Base-by-base conservation (phyloP, 1,284 basidiomycete species). In the Xerocomus alliaceus region DNA sequence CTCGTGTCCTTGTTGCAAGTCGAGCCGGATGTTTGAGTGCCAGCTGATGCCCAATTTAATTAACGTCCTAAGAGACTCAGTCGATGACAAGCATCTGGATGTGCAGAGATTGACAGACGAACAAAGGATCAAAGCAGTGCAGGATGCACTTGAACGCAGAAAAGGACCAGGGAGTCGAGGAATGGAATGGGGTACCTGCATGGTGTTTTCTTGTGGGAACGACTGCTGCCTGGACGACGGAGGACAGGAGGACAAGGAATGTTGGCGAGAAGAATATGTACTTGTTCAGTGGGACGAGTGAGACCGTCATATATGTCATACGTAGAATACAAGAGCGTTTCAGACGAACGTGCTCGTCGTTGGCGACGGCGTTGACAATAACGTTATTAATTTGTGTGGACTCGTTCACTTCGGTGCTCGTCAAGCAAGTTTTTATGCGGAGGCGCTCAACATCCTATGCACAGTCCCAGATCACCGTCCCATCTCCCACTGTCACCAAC, bases 11-110 rank as follows among this genome's bases (percentile, higher is more conserved):
- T 68, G 76, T 24, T 95, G 93, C 76, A 77, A 80, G 45, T 79
- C 82, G 9, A 78, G 74, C 46, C 84, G 91, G 15, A 81, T 88
- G 11, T 95, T 94, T 74, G 93, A 95, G 71, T 92, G 89, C 68
- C 93, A 95, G 72, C 77, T 94, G 42, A 94, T 94, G 92, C 92
- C 92, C 1, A 93, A 94, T 73, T 77, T 94, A 48, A 92, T 94
- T 74, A 92, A 91, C 61, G 77, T 91, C 10, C 79, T 93, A 34
- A 80, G 81, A 58, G 61, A 64, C 44, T 55, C 71, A 44, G 45
- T 50, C n/a, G 68, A 68, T 41, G 69, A 70, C 34, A 67, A 70
- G 34, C 64, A 68, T 42, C 65, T 67, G 41, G 66, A 69, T 28
- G 62, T 63, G 52, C 76, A 76, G 55, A 79, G 78, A 60, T 60